Conservation (phyloP, 1,284 basidiomycete species). For the Fomes fomentarius region DNA sequence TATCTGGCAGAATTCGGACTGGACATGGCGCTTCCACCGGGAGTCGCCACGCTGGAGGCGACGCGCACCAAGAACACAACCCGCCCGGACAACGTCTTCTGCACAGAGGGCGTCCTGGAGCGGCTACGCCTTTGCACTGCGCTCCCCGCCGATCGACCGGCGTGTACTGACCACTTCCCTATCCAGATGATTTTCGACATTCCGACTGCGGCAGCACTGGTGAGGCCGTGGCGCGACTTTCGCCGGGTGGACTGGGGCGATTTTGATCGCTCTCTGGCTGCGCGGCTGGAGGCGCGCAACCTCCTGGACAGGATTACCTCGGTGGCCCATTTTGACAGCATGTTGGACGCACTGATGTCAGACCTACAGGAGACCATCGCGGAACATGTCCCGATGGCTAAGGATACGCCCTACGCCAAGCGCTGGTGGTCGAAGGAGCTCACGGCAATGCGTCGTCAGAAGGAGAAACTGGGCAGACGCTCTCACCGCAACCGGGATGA, state of each 20-base stretch:
- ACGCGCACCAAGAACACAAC: slow-evolving; percentile 34
- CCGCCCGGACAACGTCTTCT: slow-evolving; percentile 40
- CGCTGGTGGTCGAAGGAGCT: slow-evolving; percentile 35
- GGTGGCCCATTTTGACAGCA: slow-evolving; percentile 10
- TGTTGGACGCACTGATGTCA: slow-evolving; percentile 14
- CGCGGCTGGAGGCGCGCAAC: not conserved
- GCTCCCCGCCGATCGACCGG: slow-evolving; percentile 9
- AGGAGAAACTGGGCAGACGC: slow-evolving; percentile 34
- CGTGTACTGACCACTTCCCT: slow-evolving; percentile 30
- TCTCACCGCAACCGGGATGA: slow-evolving; percentile 36
- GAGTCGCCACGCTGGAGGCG: slow-evolving; percentile 33
- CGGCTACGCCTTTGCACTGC: slow-evolving; percentile 26
- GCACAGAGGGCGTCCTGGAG: slow-evolving; percentile 12
- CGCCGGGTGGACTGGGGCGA: slow-evolving; percentile 27
- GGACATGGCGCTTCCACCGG: slow-evolving; percentile 31
- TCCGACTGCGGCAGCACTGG: not conserved
- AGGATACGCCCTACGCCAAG: slow-evolving; percentile 30
- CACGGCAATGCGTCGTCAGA: not conserved
- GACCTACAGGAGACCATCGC: slow-evolving; percentile 26
- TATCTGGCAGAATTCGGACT: slow-evolving; percentile 25
- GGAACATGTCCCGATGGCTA: slow-evolving; percentile 26
- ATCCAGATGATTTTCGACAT: slow-evolving; percentile 22
- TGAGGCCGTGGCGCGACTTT: slow-evolving; percentile 23
- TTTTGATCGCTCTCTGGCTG: slow-evolving; percentile 22
- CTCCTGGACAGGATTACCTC: not conserved